Evolutionary conservation across 75 land plant genomes (phyloP).

Genomic region (Ceratopteris richardii): DNA sequence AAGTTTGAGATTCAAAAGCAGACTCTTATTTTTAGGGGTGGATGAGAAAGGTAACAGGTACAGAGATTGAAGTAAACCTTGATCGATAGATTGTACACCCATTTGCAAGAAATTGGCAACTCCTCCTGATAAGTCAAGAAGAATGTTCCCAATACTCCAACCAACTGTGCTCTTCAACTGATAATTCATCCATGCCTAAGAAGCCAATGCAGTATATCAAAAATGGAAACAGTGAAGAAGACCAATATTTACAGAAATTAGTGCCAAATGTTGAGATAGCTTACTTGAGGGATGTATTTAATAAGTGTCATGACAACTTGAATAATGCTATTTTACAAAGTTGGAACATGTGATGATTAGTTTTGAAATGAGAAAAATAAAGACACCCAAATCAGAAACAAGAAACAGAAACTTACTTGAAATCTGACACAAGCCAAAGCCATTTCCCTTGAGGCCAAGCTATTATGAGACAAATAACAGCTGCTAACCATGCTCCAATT

Average conservation of each 20-base stretch:
- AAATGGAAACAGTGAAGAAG: neutral
- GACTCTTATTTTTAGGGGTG: too few relatives aligned
- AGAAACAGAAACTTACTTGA: slow-evolving; percentile 50
- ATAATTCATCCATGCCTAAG: slow-evolving; percentile 75
- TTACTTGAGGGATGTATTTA: slow-evolving; percentile 93
- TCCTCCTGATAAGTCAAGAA: slow-evolving; percentile 80
- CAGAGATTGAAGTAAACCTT: slow-evolving; percentile 30
- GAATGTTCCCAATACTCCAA: slow-evolving; percentile 89
- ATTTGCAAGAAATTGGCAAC: slow-evolving; percentile 65
- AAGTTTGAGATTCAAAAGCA: too few relatives aligned
- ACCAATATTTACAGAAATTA: too few relatives aligned
- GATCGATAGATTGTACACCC: slow-evolving; percentile 89
- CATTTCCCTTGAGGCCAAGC: slow-evolving; percentile 67
- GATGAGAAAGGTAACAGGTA: too few relatives aligned
- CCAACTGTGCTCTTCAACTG: slow-evolving; percentile 82
- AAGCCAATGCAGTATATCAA: neutral
- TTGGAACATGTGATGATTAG: neutral
- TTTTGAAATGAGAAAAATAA: too few relatives aligned
- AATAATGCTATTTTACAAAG: slow-evolving; percentile 46
- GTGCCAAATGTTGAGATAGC: neutral
- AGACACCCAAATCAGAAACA: too few relatives aligned
- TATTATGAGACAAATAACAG: slow-evolving; percentile 51
- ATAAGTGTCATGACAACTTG: slow-evolving; percentile 87
- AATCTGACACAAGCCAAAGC: slow-evolving; percentile 76
- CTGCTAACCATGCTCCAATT: slow-evolving; percentile 45